Base-by-base conservation (phyloP, 768 basidiomycete species). In the Lactarius vividus region DNA sequence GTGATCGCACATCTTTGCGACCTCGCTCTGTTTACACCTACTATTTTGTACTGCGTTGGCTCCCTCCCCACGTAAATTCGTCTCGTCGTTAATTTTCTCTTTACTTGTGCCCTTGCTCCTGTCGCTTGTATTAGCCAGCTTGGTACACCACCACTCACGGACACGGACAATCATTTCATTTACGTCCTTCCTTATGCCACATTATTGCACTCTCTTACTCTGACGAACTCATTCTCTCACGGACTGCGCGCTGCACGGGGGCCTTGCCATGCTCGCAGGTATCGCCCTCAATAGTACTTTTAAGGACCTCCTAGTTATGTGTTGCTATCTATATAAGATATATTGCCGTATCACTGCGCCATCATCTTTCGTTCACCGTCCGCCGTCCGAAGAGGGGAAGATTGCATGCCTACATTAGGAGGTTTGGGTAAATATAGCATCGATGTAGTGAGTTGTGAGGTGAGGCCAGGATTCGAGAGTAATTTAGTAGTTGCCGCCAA, bases 401-500 rank as follows among this genome's bases (percentile, higher is more conserved):
- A 53, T 16, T 18, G 9, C 37, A 20, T 63, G 63, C 26, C 52
- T 39, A 40, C 39, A 46, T 52, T 52, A 35, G 23, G 37, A 4
- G 23, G 9, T 37, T 33, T 23, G 39, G 1, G 29, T 26, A 18
- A n/a, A 44, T 31, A 11, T n/a, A 52, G 46, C n/a, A 31, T 31
- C 11, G 26, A 35, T 44, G 11, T 16, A 9, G n/a, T 11, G 31
- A 33, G n/a, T 10, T 4, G 26, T 52, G 35, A n/a, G n/a, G n/a
- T n/a, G n/a, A 35, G 35, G 16, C 13, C 20, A 49, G 18, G 42
- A 4, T 60, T 35, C 6, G 28, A 26, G 7, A 55, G 20, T 9
- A n/a, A 18, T 29, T 11, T 42, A 68, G 28, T 37, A 66, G 54
- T 62, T 61, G 23, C 67, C 39, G 52, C 65, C 67, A 18, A 69